Evolutionary conservation across 148 eudicot species (phyloP), one percentile per base, ranked within the genome.

Genomic region (Rhododendron mucronatum): DNA sequence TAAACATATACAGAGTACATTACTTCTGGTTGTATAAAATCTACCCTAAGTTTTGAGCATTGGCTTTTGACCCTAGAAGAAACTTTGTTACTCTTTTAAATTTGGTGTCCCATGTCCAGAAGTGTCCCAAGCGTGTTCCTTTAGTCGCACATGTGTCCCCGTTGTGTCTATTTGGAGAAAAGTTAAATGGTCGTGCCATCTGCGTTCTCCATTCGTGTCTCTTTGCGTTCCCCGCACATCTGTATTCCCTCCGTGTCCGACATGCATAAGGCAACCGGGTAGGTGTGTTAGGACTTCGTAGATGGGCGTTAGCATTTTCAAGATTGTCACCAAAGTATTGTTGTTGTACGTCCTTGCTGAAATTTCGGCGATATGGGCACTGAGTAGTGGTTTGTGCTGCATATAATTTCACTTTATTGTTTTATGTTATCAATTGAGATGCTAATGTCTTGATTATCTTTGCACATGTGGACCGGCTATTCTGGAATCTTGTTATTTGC

Each of bases 401-500:
- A 79, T 26, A 6, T 3, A 33, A 45, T 45, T 3, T 7, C 33
- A 47, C 35, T 47, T 78, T 10, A 2, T 45, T 78, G 81, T 45
- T 78, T 45, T 78, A 76, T 37, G 48, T 45, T 45, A 7, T 78
- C 55, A 63, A 26, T 33, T 33, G 57, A 16, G 1, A 81, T 26
- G 18, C n/a, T 7, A 39, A 21, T 37, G 53, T 84, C 69, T 23
- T 84, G 50, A 37, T 51, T 13, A 53, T 20, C 41, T 65, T 75
- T 75, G 48, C n/a, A 57, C 7, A 75, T 37, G n/a, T 18, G 51
- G 35, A 51, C 71, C 53, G 0, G 44, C 48, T 35, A 57, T 30
- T 16, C 80, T 82, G n/a, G 59, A 35, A 77, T 13, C 76, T 26
- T 83, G n/a, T 87, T 35, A 44, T 85, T 83, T 73, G 74, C 78